Base-by-base conservation (phyloP, 2,329 filamentous ascomycete species). In the Colletotrichum neosansevieriae region DNA sequence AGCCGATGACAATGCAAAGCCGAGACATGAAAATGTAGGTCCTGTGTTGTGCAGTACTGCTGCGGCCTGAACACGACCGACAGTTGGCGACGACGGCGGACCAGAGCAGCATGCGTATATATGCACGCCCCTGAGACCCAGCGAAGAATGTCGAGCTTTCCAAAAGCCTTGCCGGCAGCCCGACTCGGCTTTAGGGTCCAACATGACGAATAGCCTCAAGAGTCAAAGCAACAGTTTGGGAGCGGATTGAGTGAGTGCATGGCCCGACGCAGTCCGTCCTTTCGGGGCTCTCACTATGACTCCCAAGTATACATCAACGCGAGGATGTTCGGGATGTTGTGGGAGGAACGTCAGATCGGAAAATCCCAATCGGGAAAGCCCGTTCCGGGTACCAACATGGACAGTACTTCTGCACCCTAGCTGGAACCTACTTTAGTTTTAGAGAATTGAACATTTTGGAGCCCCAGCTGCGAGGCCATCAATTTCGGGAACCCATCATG, bases 131-230 rank as follows among this genome's bases (percentile, higher is more conserved):
- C 34, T 51, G n/a, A 24, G 29, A 49, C 4, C 42, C 9, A 21
- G 15, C 24, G 59, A 56, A 45, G 34, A 50, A 57, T 10, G 9
- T 63, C 21, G 15, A 29, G 19, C 15, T 45, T 4, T 10, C 19
- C 17, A 15, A 19, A 45, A 45, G 51, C n/a, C 59, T 67, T 63
- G 51, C 59, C 64, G 42, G 51, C 38, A 11, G 50, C 59, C 59
- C 59, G 40, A 45, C n/a, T 38, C 51, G 24, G 12, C 29, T 15
- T 59, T 32, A 32, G 60, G 64, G 19, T 51, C 29, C 12, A 40
- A 38, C 50, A 36, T 29, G 17, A 49, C 42, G 51, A 40, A 32
- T 56, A 44, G 58, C 11, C 40, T 38, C 11, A n/a, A 58, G 11
- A 21, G 42, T 47, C 59, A 19, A 44, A 58, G 59, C 64, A 29